Base-by-base conservation (phyloP, 2,329 filamentous ascomycete genomes). In the Zasmidium cellare region DNA sequence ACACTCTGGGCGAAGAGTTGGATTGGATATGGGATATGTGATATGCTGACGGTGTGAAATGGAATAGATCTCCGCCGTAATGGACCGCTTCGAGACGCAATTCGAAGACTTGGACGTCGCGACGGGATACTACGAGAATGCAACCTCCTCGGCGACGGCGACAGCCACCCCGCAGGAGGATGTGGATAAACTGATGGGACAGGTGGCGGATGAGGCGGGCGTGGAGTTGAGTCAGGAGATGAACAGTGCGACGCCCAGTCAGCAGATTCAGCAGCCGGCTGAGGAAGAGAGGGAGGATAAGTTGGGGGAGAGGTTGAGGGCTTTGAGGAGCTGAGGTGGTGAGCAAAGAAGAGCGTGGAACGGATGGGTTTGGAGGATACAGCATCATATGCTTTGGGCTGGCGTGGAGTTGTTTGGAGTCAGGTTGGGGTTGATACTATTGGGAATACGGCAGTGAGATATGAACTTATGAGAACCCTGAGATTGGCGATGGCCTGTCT, bases 181-280 rank as follows among this genome's bases (percentile, higher is more conserved):
- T 65, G 91, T 96, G 1, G 91, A 96, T 74, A 87, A 91, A 65
- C 77, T 96, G 61, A 88, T 96, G 76, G 88, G 85, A 63, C 89
- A 96, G 76, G 85, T 94, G 46, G 91, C 91, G 62, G 92, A 96
- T 73, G 91, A 96, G 74, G 91, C 90, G 9, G 92, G 92, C 54
- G 84, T 96, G 53, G 89, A 94, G 75, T 80, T 96, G 60, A 86
- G 86, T 65, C 84, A 88, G 71, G 90, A 94, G 76, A 86, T 96
- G 75, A 79, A 80, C 56, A 77, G 77, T 12, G 82, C 87, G 7
- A 77, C 83, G 14, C 79, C 83, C 0, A 78, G 82, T 18, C 82
- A 81, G 68, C 77, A 78, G 3, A 65, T 73, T 51, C 81, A 82
- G 72, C 58, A 58, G 56, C 59, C 64, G 6, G 88, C 88, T 2